Evolutionary conservation across 2,329 filamentous ascomycete genomes (phyloP), one percentile per base, ranked within the genome.

Genomic region (Fusarium pseudocircinatum): DNA sequence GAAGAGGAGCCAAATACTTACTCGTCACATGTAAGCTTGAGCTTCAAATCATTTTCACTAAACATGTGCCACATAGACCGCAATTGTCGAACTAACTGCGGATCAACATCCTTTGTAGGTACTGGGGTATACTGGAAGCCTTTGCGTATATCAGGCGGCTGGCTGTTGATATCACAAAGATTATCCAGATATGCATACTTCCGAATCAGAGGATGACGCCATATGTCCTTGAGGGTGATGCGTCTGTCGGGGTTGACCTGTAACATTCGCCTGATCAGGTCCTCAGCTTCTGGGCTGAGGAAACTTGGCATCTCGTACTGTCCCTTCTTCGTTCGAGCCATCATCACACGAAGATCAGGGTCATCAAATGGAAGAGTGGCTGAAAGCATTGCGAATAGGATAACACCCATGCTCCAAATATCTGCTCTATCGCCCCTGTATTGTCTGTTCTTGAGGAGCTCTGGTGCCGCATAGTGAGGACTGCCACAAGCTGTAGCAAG

Each of bases 381-480:
- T 30, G 93, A 93, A 28, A 99, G 87, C 84, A 97, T 91, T 16
- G 95, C 95, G 80, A 93, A 99, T 1, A 99, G 84, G 63, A 97
- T 95, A 52, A 97, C 93, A 3, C 95, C 95, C 81, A 95, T 91
- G 80, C 95, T 98, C 96, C 96, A 99, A 53, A 98, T 93, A 78
- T 99, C 96, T 13, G 94, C 94, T 78, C 91, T 92, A 60, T 94
- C 93, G 16, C 96, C 96, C 62, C 92, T 91, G 80, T 99, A 99
- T 46, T 88, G 88, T 40, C 87, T 87, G 44, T 92, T 92, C 74
- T 90, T 90, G 70, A 98, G 92, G 39, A 99, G 90, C 81, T 99
- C 96, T 0, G 96, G 96, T 1, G 96, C 95, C 24, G 96, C 96
- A 78, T 99, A 99, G 82, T 98, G 96, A 28, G 96, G 96, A 72